A percentile compares a stretch with the other conserved stretches of the same genome.
Evolutionary conservation across 164 flowering plant genomes (phyloP).

Genomic region (Aristolochia fimbriata): DNA sequence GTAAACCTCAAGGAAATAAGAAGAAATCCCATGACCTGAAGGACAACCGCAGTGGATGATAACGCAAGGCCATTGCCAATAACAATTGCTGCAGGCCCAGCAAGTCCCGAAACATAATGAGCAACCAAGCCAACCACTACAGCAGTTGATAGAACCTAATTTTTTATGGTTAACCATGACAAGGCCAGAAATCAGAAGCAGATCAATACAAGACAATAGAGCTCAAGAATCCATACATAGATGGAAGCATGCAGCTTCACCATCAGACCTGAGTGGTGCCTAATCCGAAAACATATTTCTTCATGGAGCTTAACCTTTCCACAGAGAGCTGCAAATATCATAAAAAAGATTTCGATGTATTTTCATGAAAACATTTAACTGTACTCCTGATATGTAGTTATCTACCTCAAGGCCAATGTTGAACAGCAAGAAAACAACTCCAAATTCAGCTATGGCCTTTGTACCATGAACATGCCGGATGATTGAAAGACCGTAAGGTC

Average conservation of each 20-base stretch:
- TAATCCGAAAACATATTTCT: slow-evolving; percentile 98
- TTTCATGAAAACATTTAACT: not conserved
- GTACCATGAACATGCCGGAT: slow-evolving; percentile 97
- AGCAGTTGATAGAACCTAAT: slow-evolving; percentile 89
- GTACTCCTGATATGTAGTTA: not conserved
- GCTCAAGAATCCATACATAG: not conserved
- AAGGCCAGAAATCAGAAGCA: slow-evolving; percentile 6
- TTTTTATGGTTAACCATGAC: slow-evolving; percentile 5
- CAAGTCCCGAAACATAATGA: slow-evolving; percentile 57
- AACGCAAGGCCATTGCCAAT: slow-evolving; percentile 97
- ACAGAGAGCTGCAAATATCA: slow-evolving; percentile 78
- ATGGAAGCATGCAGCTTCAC: slow-evolving; percentile 1
- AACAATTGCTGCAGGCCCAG: slow-evolving; percentile 95
- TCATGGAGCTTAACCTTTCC: slow-evolving; percentile 99
- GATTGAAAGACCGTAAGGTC: slow-evolving; percentile 97
- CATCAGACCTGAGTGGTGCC: slow-evolving; percentile 96
- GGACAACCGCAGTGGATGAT: slow-evolving; percentile 98
- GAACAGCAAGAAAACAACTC: slow-evolving; percentile 95
- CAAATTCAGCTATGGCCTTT: slow-evolving; percentile 98
- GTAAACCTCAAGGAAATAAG: not conserved
- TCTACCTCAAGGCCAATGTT: slow-evolving; percentile 99
- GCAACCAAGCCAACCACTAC: slow-evolving; percentile 71
- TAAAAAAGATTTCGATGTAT: not conserved
- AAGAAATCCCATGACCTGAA: slow-evolving; percentile 50
- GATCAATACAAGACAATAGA: not conserved